These are phyloP conservation scores for Scedosporium apiospermum DNA, from an alignment of 2,329 filamentous ascomycete genomes.

Conservation along the genomic window DNA sequence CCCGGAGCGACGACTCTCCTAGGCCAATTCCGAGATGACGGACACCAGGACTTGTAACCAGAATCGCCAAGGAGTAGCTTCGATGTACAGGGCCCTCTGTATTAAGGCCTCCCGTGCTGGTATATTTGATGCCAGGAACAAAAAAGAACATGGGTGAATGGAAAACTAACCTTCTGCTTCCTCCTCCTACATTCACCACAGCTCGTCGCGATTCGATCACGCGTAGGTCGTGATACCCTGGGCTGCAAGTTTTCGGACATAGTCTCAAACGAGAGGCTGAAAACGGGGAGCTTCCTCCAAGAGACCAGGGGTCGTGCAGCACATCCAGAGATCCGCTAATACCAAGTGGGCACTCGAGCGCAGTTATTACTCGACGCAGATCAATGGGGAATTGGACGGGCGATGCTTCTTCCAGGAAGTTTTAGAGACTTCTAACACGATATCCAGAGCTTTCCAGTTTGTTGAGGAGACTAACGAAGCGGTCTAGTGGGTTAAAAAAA, in stretches of 20 bases:
- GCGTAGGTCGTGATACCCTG: neutral
- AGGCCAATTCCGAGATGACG: neutral
- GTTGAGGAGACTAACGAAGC: too few species aligned
- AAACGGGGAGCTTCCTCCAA: too few species aligned
- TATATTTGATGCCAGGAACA: neutral
- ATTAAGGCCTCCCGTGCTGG: neutral
- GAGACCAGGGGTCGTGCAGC: neutral
- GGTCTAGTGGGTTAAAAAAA: too few species aligned
- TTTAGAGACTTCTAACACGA: too few species aligned
- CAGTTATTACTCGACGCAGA: too few species aligned
- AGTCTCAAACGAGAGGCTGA: slow-evolving; percentile 7
- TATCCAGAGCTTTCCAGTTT: too few species aligned
- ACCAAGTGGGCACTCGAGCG: neutral
- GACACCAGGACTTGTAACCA: neutral
- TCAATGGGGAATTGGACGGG: too few species aligned
- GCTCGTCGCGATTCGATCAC: slow-evolving; percentile 22
- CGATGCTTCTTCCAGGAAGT: too few species aligned
- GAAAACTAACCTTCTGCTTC: slow-evolving; percentile 36
- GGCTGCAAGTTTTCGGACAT: slow-evolving; percentile 26
- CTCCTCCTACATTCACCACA: slow-evolving; percentile 41
- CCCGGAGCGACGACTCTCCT: neutral
- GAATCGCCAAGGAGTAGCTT: neutral
- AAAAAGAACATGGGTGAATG: neutral
- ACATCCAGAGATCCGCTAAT: neutral
- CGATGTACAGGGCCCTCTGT: neutral